Base-by-base conservation (phyloP, 1,284 basidiomycete species). In the Mixia osmundae region DNA sequence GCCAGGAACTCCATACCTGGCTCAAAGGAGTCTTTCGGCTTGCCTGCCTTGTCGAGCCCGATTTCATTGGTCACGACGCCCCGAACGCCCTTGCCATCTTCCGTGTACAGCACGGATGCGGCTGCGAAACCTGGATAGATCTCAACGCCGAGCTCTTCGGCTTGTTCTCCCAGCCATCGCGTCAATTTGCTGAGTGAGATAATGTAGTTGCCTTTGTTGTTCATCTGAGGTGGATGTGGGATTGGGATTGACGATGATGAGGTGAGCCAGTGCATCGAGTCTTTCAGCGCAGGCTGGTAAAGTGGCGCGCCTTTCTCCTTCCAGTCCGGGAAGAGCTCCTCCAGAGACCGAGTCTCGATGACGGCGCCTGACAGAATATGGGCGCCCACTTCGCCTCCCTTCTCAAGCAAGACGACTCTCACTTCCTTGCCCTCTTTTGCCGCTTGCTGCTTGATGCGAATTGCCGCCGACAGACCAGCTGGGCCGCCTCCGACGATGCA, bases 191-290 rank as follows among this genome's bases (percentile, higher is more conserved):
- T 87, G 22, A 97, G 69, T 3, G 82, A 91, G 33, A 83, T 64
- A 51, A 95, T 75, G 58, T 87, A 95, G 61, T 95, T 97, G 39
- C 79, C 78, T 38, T 76, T 68, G 62, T 94, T 91, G 53, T 64
- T 65, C 89, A 97, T 97, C 58, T 95, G 89, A 0, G 89, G 89
- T 3, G 89, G 89, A 52, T 97, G 87, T 0, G 85, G 91, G 39
- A 95, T 71, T 11, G 82, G 83, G 47, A 89, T 61, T 3, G 78
- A 68, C 40, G 59, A 56, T 19, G 63, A 70, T 25, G 64, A 48
- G 10, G 87, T 89, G 44, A 97, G 65, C 56, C 73, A 83, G 39
- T 78, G 71, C 89, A 99, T 95, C 21, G 65, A 60, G 33, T 78
- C 79, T 31, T 71, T 71, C 1, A 66, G 69, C 0, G 85, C 83